A percentile compares a stretch with the other conserved stretches of the same genome.
These are phyloP conservation scores for Diaporthe australafricana DNA, from an alignment of 2,329 filamentous ascomycete species.

Conservation along the genomic window DNA sequence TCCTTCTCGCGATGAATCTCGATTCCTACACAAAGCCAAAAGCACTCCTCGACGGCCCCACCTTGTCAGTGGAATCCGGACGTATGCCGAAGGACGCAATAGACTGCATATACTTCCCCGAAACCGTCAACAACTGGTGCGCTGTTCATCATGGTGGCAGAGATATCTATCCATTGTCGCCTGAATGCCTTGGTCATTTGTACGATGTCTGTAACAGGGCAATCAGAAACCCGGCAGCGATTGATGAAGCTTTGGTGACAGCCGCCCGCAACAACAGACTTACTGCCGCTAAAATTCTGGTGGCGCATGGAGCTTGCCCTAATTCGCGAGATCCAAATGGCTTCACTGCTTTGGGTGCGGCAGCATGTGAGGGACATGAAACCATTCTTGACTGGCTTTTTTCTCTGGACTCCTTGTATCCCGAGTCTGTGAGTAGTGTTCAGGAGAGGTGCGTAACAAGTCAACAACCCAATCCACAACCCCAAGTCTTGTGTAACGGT, in stretches of 20 bases:
- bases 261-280: background rate
- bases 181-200: too few species aligned
- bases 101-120: too few species aligned
- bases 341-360: background rate
- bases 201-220: too few species aligned
- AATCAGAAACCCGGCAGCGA: background rate
- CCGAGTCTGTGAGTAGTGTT: too few species aligned
- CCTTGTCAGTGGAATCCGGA: too few species aligned
- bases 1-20: background rate
- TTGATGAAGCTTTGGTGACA: background rate
- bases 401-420: background rate
- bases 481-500: too few species aligned
- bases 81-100: too few species aligned
- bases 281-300: background rate
- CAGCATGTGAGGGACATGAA: background rate
- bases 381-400: background rate
- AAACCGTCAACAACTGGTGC: background rate
- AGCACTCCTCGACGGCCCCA: background rate
- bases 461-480: too few species aligned
- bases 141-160: background rate
- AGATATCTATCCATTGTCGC: background rate
- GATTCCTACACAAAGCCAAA: background rate
- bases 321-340: background rate
- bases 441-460: too few species aligned
- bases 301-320: background rate